These are phyloP conservation scores for Trametes meyenii DNA, from an alignment of 768 basidiomycete species.

Conservation along the genomic window DNA sequence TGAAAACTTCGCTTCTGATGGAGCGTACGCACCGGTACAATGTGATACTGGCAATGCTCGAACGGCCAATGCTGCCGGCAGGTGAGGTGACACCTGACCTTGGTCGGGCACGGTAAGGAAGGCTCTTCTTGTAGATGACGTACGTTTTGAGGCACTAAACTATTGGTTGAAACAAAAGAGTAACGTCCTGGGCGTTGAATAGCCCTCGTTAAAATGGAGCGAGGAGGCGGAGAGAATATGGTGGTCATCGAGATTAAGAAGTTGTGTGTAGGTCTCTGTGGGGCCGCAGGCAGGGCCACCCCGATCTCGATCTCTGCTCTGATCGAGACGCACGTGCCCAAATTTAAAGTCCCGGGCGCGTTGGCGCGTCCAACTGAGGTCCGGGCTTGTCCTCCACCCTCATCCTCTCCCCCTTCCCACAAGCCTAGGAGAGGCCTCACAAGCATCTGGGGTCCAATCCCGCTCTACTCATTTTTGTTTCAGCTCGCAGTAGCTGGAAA, in stretches of 20 bases:
- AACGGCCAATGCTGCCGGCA: too few species aligned
- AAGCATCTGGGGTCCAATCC: not conserved
- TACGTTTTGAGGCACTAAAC: too few species aligned
- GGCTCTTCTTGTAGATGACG: too few species aligned
- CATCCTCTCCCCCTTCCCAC: not conserved
- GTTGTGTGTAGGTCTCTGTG: slow-evolving; percentile 8
- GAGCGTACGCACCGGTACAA: too few species aligned
- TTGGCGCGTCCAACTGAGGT: not conserved
- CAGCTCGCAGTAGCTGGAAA: not conserved
- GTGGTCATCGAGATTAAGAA: not conserved
- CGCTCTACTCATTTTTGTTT: not conserved
- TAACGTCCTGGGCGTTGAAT: too few species aligned
- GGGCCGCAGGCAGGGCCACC: not conserved
- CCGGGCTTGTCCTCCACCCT: slow-evolving; percentile 2
- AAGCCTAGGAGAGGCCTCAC: not conserved
- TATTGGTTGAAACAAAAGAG: too few species aligned
- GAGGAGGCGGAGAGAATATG: not conserved
- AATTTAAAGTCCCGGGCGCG: too few species aligned
- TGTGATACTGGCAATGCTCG: too few species aligned
- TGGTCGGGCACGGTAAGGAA: too few species aligned
- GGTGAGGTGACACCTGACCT: too few species aligned
- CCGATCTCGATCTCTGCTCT: not conserved
- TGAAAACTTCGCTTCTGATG: too few species aligned
- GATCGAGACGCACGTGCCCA: not conserved
- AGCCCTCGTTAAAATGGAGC: too few species aligned